Evolutionary conservation across 371 early-diverging fungal genomes (phyloP), one percentile per base, ranked within the genome.

Genomic region (Mucor mucedo): DNA sequence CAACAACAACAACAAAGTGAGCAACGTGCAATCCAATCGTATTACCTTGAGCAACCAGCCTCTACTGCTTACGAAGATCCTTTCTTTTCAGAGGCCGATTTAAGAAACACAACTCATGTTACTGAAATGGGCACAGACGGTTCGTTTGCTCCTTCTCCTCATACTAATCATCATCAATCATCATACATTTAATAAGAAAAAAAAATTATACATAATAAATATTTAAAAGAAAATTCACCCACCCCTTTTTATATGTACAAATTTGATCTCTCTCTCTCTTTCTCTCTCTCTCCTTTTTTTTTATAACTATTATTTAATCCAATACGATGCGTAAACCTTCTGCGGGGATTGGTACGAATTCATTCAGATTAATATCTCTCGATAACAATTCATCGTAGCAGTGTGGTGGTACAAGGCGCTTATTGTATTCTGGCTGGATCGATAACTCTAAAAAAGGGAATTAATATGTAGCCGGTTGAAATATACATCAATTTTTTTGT

Each of bases 361-460:
- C 56, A 28, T 78, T 53, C 4, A 81, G 58, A 58, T 76, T 67
- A 38, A 79, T 79, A 56, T 72, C 79, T 64, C 69, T 68, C 10
- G 82, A 78, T 8, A 73, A 64, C 21, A 88, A 70, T 48, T 78
- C 82, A 30, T 82, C 71, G 55, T 85, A 79, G 33, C 83, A 82
- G 56, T 89, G 88, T 9, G 83, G 71, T 41, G 91, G 91, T 28
- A 89, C 84, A 45, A 91, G 77, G 52, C 74, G 72, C 21, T 75
- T 82, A 55, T 78, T 84, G 62, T 88, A 71, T 61, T 87, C 79
- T 55, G 78, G 78, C 62, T 80, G 72, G 52, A 84, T 77, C 13
- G 79, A 73, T 60, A 83, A 65, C 63, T 81, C 82, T 77, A 63
- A 38, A 32, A 35, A 48, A 50, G 11, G 14, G 27, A 40, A 8